These are phyloP conservation scores for Aquilaria yunnanensis DNA, from an alignment of 345 rosid genomes.

Conservation along the genomic window DNA sequence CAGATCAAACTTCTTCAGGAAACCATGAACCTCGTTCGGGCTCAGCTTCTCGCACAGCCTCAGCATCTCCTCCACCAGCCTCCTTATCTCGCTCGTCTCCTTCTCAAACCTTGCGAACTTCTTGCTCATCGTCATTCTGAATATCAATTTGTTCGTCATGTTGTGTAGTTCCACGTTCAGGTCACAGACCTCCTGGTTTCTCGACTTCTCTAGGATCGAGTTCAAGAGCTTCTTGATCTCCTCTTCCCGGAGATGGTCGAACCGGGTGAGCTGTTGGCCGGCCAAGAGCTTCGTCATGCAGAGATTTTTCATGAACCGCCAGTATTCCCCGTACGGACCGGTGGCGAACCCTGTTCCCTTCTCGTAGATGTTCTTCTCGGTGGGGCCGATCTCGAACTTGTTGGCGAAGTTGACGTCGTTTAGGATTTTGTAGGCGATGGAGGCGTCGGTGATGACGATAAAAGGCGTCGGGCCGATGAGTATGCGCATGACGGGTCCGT, in stretches of 20 bases:
- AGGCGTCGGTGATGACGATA: constrained; percentile 43
- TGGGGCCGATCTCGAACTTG: constrained; percentile 47
- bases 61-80: constrained; percentile 36
- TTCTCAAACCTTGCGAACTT: constrained; percentile 24
- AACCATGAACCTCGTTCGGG: constrained; percentile 50
- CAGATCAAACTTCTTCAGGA: constrained; percentile 39
- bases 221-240: constrained; percentile 38
- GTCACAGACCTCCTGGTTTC: constrained; percentile 35
- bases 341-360: constrained; percentile 45
- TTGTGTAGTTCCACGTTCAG: constrained; percentile 36
- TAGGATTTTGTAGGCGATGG: constrained; percentile 36
- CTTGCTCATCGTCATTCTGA: constrained; percentile 56
- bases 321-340: constrained; percentile 52
- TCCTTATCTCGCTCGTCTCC: constrained; percentile 43
- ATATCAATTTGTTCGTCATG: constrained; percentile 42
- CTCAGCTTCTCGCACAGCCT: constrained; percentile 41
- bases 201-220: constrained; percentile 21
- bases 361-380: constrained; percentile 39
- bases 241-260: constrained; percentile 40
- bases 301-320: constrained; percentile 73
- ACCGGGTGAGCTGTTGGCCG: constrained; percentile 46
- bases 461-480: constrained; percentile 31
- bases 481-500: constrained; percentile 59
- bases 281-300: constrained; percentile 54
- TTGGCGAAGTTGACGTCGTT: constrained; percentile 50